A percentile compares a stretch with the other conserved stretches of the same genome.
These are phyloP conservation scores for Venturia pyrina DNA, from an alignment of 2,329 filamentous ascomycete genomes.

Conservation along the genomic window DNA sequence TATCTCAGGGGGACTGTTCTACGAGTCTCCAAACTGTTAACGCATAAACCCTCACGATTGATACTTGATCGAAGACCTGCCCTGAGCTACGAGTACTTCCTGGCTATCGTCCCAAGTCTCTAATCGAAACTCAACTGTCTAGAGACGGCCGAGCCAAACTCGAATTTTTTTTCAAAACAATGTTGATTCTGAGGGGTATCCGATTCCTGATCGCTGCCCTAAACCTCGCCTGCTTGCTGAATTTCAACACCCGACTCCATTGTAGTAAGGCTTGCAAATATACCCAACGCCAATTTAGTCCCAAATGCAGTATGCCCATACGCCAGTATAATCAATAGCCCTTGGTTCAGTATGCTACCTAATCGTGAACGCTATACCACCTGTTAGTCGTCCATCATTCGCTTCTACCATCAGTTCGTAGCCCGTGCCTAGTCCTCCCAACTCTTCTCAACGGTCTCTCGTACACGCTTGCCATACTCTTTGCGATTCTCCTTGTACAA, in stretches of 20 bases:
- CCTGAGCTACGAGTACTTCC: too few species aligned
- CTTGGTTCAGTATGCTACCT: neutral
- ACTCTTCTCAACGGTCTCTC: slow-evolving; percentile 97
- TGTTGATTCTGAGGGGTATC: neutral
- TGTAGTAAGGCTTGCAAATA: neutral
- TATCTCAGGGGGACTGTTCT: too few species aligned
- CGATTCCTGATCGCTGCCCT: neutral
- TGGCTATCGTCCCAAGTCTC: too few species aligned
- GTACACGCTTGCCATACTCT: slow-evolving; percentile 89
- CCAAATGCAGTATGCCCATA: neutral
- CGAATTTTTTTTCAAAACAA: neutral
- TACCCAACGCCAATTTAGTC: neutral
- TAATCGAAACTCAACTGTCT: neutral
- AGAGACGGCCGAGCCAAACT: neutral
- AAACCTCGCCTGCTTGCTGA: neutral
- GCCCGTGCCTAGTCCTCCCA: slow-evolving; percentile 67
- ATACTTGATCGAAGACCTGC: neutral
- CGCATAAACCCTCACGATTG: too few species aligned
- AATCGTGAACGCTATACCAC: neutral
- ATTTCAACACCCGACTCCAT: neutral
- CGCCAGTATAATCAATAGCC: neutral
- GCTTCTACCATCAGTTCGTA: neutral
- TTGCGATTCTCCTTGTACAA: slow-evolving; percentile 96
- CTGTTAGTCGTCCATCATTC: neutral
- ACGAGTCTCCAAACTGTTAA: too few species aligned